These are phyloP conservation scores for Piloderma croceum DNA, from an alignment of 768 basidiomycete species.

Conservation along the genomic window DNA sequence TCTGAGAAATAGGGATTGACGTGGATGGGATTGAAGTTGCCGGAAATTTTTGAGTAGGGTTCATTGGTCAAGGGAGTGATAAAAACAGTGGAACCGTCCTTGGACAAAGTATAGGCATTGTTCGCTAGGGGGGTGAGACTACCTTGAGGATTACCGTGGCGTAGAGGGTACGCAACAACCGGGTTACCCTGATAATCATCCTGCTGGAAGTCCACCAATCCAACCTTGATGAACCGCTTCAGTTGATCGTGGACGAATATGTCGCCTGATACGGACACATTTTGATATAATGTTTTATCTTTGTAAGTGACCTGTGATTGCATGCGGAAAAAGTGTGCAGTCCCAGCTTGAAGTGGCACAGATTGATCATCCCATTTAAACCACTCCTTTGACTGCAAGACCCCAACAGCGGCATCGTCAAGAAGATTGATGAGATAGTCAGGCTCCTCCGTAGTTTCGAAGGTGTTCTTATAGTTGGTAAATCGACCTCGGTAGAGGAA, in stretches of 20 bases:
- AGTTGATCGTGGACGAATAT: conserved; percentile 85
- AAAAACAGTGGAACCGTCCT: conserved; percentile 60
- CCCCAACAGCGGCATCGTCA: conserved; percentile 78
- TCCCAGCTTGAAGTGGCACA: conserved; percentile 71
- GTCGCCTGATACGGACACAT: conserved; percentile 77
- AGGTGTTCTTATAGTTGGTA: conserved; percentile 91
- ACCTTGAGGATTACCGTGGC: conserved; percentile 80
- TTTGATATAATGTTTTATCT: conserved; percentile 79
- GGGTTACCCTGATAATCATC: conserved; percentile 92
- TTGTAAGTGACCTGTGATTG: conserved; percentile 86
- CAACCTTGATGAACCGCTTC: conserved; percentile 85
- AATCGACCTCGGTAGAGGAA: conserved; percentile 98
- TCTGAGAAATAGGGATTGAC: conserved; percentile 97
- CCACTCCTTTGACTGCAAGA: conserved; percentile 95
- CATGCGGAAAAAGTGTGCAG: conserved; percentile 83
- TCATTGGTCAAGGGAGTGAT: conserved; percentile 87
- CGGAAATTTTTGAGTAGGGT: conserved; percentile 92
- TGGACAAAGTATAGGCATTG: conserved; percentile 78
- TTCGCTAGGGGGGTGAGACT: conserved; percentile 71
- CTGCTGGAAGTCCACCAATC: conserved; percentile 77
- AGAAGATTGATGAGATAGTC: conserved; percentile 77
- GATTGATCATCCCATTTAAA: conserved; percentile 90
- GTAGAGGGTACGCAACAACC: conserved; percentile 86
- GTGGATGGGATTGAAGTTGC: conserved; percentile 99
- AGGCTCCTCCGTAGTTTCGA: conserved; percentile 85